These are phyloP conservation scores for Colletotrichum cereale DNA, from an alignment of 2,329 filamentous ascomycete species.

Conservation along the genomic window DNA sequence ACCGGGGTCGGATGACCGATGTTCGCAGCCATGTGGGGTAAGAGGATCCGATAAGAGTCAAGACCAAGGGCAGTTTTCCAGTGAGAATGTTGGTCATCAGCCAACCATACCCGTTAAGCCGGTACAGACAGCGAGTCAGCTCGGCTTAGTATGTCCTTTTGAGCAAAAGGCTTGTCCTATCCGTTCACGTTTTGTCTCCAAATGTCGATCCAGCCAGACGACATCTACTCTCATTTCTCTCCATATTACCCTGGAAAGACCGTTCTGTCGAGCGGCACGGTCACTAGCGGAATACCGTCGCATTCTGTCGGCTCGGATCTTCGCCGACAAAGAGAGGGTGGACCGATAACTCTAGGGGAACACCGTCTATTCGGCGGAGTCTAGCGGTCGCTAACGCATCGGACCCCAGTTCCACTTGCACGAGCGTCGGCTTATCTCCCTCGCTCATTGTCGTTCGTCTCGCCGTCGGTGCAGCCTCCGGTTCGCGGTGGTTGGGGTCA, in stretches of 20 bases:
- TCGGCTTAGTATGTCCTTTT: background rate
- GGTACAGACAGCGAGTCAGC: conserved; percentile 8
- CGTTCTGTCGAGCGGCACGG: background rate
- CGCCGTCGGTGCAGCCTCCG: background rate
- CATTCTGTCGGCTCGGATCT: conserved; percentile 23
- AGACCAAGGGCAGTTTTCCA: background rate
- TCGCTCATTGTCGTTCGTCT: background rate
- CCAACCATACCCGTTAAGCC: conserved; percentile 14
- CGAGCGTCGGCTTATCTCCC: conserved; percentile 27
- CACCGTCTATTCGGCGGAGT: conserved; percentile 34
- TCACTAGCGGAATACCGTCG: conserved; percentile 11
- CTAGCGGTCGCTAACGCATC: conserved; percentile 17
- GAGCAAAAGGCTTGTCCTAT: background rate
- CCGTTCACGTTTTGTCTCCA: background rate
- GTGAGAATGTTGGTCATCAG: background rate
- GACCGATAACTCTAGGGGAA: conserved; percentile 7
- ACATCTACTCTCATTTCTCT: background rate
- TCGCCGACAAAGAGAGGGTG: conserved; percentile 19
- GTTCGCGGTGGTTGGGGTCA: conserved; percentile 13
- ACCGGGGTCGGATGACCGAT: conserved; percentile 13
- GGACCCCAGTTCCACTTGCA: background rate
- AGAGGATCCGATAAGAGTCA: conserved; percentile 20
- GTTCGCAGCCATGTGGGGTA: conserved; percentile 21
- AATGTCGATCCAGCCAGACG: background rate
- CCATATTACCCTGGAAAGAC: background rate